Percentiles rank a stretch among this genome's conserved stretches.
Evolutionary conservation across 2,329 filamentous ascomycete species (phyloP).

Genomic region (Cladophialophora psammophila): DNA sequence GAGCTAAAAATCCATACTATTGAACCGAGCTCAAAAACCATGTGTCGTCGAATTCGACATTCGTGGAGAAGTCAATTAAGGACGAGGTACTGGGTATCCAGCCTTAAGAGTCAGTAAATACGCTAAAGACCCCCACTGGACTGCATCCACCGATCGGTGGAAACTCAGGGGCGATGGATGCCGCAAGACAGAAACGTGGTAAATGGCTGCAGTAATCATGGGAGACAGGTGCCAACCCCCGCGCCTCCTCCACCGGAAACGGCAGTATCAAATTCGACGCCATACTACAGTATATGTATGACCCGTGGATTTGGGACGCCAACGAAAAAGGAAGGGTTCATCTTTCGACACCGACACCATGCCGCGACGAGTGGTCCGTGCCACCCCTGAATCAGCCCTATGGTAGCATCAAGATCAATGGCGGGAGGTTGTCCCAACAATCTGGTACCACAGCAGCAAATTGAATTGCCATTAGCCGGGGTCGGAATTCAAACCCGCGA

Average conservation of each 20-base stretch:
- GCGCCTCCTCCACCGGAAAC: too few species aligned
- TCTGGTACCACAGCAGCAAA: not conserved
- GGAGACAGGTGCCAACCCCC: too few species aligned
- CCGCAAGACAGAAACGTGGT: not conserved
- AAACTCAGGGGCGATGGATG: not conserved
- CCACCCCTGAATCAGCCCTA: not conserved
- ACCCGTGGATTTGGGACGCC: not conserved
- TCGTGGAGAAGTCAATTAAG: constrained; percentile 8
- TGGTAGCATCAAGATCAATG: not conserved
- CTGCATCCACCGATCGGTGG: not conserved
- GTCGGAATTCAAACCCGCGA: not conserved
- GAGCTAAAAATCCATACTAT: not conserved
- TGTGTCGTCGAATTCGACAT: constrained; percentile 16
- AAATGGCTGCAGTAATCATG: not conserved
- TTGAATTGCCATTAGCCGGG: not conserved
- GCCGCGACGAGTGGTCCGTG: not conserved
- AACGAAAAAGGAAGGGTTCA: not conserved
- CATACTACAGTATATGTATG: too few species aligned
- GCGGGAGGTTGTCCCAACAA: not conserved
- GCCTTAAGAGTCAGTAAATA: not conserved
- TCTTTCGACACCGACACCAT: not conserved
- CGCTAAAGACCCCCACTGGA: not conserved
- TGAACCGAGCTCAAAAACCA: constrained; percentile 21
- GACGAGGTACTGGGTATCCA: constrained; percentile 2
- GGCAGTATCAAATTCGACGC: too few species aligned